These are phyloP conservation scores for Penicillium nordicum DNA, from an alignment of 2,329 filamentous ascomycete genomes.

Conservation along the genomic window DNA sequence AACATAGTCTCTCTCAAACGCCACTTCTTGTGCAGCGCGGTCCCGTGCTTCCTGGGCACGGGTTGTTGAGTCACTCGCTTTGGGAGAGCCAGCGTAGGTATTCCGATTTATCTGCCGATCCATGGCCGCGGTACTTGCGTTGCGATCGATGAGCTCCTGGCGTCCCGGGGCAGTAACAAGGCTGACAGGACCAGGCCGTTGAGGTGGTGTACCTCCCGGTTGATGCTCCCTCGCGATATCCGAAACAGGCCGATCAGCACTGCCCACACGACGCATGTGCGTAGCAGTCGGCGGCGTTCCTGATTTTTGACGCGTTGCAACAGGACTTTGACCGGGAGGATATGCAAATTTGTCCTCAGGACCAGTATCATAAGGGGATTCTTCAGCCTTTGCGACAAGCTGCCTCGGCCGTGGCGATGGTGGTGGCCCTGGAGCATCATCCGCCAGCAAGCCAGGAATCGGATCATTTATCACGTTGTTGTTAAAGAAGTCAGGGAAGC, in stretches of 20 bases:
- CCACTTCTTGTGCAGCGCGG: constrained; percentile 76
- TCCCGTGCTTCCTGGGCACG: constrained; percentile 50
- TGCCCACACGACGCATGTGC: constrained; percentile 34
- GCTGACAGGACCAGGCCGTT: constrained; percentile 34
- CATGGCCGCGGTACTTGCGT: constrained; percentile 42
- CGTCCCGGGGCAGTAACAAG: constrained; percentile 41
- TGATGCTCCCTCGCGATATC: constrained; percentile 25
- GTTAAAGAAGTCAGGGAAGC: constrained; percentile 80
- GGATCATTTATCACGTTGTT: constrained; percentile 68
- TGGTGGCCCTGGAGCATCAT: constrained; percentile 52
- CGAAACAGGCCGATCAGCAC: constrained; percentile 31
- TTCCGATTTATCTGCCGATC: constrained; percentile 62
- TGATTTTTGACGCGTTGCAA: constrained; percentile 27
- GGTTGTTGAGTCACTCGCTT: constrained; percentile 37
- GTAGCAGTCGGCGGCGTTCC: constrained; percentile 28
- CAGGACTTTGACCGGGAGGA: constrained; percentile 38
- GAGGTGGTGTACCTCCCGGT: constrained; percentile 26
- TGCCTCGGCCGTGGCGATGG: constrained; percentile 16
- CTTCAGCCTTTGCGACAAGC: constrained; percentile 18
- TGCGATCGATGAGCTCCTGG: constrained; percentile 37
- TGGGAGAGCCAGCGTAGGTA: constrained; percentile 46
- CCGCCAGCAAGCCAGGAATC: constrained; percentile 77
- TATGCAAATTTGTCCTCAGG: constrained; percentile 23
- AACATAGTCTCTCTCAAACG: constrained; percentile 91
- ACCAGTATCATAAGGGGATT: constrained; percentile 22